Evolutionary conservation across 2,329 filamentous ascomycete genomes (phyloP).

Genomic region (Colletotrichum sp.): DNA sequence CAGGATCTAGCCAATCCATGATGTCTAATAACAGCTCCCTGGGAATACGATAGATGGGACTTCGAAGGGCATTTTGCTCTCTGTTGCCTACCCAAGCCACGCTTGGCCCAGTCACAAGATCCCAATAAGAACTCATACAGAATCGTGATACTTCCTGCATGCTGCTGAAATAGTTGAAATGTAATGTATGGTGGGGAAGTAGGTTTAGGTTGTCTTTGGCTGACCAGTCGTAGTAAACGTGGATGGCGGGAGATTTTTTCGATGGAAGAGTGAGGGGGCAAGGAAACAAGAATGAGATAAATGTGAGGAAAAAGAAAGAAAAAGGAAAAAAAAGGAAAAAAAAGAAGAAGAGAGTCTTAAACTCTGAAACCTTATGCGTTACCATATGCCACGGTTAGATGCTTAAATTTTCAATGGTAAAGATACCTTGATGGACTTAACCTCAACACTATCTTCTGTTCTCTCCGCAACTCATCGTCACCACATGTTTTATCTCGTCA

Average conservation of each 20-base stretch:
- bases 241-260: neutral
- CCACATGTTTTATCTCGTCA: neutral
- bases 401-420: neutral
- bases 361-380: neutral
- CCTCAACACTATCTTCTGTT: neutral
- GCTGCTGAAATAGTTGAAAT: neutral
- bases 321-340: too few relatives aligned
- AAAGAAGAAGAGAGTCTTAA: too few relatives aligned
- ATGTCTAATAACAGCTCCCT: neutral
- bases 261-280: neutral
- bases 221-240: neutral
- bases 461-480: neutral
- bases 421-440: neutral
- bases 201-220: neutral
- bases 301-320: fast-evolving
- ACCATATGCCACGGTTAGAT: neutral
- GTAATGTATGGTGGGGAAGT: fast-evolving
- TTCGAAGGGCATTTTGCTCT: neutral
- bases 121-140: neutral
- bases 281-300: neutral
- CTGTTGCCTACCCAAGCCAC: neutral
- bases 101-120: neutral
- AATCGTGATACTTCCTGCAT: neutral
- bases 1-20: neutral
- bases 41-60: neutral